Conservation (phyloP, 1,139 yeast genomes). For the Pichia cactophila region DNA sequence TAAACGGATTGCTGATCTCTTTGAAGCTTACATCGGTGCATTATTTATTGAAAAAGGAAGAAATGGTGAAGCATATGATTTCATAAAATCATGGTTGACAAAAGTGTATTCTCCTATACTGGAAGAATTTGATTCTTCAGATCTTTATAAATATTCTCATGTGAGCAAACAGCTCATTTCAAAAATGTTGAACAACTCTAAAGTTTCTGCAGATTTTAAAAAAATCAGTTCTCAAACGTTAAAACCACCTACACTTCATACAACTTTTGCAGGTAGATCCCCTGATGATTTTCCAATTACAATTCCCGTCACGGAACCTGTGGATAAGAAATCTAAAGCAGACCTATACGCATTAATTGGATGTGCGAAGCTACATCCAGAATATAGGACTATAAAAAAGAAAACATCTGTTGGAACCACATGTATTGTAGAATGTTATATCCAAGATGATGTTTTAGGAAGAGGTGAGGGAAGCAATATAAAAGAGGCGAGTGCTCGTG, state of each 20-base stretch:
- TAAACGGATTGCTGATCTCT: conserved; percentile 58
- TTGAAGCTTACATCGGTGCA: conserved; percentile 91
- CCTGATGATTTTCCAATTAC: conserved; percentile 6
- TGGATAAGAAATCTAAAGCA: conserved; percentile 60
- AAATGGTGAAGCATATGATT: conserved; percentile 33
- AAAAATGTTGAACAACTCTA: not conserved
- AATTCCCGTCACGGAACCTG: conserved; percentile 25
- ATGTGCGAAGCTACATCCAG: conserved; percentile 58
- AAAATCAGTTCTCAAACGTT: not conserved
- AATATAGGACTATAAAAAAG: conserved; percentile 32
- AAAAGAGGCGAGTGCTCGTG: conserved; percentile 63
- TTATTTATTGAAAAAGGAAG: conserved; percentile 47
- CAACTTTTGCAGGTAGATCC: not conserved
- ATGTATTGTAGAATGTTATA: conserved; percentile 52
- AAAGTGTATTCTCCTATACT: conserved; percentile 29
- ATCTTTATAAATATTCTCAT: conserved; percentile 8
- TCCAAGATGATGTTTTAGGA: conserved; percentile 48
- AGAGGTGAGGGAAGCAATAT: conserved; percentile 52
- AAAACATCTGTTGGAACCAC: conserved; percentile 26
- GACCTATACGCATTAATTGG: conserved; percentile 77
- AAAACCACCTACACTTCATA: not conserved
- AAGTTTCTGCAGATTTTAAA: not conserved
- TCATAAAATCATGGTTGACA: conserved; percentile 54
- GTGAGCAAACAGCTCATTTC: conserved; percentile 5
- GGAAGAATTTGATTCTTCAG: conserved; percentile 9